Base-by-base conservation (phyloP, 2,329 filamentous ascomycete genomes). In the Myriosclerotinia scirpicola region DNA sequence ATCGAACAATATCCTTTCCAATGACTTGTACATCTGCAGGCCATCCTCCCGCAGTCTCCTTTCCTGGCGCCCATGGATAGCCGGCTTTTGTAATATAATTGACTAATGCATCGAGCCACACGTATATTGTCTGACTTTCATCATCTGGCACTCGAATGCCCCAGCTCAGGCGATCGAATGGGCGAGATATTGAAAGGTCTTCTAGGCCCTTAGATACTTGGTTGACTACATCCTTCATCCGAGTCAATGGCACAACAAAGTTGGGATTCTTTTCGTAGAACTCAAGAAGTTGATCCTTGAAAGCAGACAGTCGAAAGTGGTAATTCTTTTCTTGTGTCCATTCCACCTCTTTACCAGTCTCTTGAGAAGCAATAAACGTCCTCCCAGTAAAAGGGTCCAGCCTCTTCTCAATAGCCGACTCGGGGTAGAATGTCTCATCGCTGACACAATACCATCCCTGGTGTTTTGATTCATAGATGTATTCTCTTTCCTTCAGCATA, bases 391-490 rank as follows among this genome's bases (percentile, higher is more conserved):
- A 83, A 6, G 92, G 90, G 71, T 93, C 90, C 48, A 95, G 80
- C 61, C 87, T 85, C 54, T 89, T 84, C 74, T 92, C 87, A 36
- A 98, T 87, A 74, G 88, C 81, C 8, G 87, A 86, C 64, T 89
- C 85, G 0, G 94, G 92, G 76, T 97, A 98, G 79, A 96, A 99
- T 50, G 94, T 94, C 82, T 99, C 95, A 77, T 99, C 95, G 77
- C 91, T 93, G 64, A 99, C 90, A 66, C 91, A 95, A 78, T 99
- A 99, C 95, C 95, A 99, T 1, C 95, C 95, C 76, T 92, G 87
- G 74, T 98, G 95, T 72, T 90, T 92, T 14, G 87, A 87, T 74
- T 90, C 87, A 79, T 97, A 97, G 64, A 98, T 89, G 68, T 90
- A 88, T 11, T 90, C 90, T 56, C 85, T 83, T 65, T 93, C 87